Evolutionary conservation across 192 early-diverging fungal species (phyloP), one percentile per base, ranked within the genome.

Genomic region (Coemansia sp.): DNA sequence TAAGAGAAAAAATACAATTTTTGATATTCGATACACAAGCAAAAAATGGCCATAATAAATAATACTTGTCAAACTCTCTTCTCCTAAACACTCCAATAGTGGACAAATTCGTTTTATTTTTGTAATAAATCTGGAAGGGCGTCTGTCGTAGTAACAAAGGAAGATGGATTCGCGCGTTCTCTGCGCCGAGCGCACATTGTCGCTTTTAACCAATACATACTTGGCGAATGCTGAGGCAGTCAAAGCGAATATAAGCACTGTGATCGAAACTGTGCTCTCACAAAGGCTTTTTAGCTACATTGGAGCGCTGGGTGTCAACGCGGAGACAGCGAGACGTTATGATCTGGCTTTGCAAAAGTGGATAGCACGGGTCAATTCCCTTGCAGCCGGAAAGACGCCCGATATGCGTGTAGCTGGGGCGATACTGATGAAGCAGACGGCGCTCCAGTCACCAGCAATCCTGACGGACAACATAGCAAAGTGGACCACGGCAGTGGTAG

Each of bases 361-460:
- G 82, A 32, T 76, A 36, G 67, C 73, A 9, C 82, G 82, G 36
- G 66, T 83, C 57, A 73, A 70, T 62, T 79, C 77, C 45, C 61
- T 83, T 54, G 52, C 65, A 2, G 46, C 63, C 0, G 69, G 73
- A 4, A 79, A 73, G 60, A 71, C 73, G n/a, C 62, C 73, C 8
- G 77, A 79, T 40, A 55, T 73, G 62, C 73, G 82, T 13, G 47
- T 76, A 56, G 82, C 74, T 2, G 82, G 82, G 7, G 60, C 74
- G 13, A n/a, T 83, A 21, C 45, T 83, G 67, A 72, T 76, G 57
- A 79, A 76, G 71, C 69, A 76, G 41, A 83, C 82, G 12, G 70
- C 77, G 12, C 65, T 72, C 18, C 82, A 83, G 63, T 75, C 72
- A 13, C 71, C 77, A 12, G 45, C 49, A 18, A 58, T 79, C 21